Percentiles rank a stretch among this genome's conserved stretches.
phyloP scores from a whole-genome alignment of 768 basidiomycete genomes.

The Leucosporidium creatinivorum region DNA sequence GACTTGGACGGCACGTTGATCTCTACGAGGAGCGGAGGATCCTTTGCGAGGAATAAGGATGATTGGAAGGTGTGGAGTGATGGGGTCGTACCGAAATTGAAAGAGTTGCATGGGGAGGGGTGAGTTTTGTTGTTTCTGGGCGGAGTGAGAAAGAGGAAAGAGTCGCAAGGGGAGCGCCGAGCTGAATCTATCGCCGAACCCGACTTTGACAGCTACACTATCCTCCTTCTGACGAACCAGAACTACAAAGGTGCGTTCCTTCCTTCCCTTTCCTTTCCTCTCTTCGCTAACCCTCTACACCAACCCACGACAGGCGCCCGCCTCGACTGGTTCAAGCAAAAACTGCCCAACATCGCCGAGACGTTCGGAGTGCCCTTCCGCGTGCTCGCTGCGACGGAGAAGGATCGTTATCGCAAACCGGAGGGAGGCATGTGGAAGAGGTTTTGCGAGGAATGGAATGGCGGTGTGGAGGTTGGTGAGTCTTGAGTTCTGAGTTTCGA shows the following conservation, averaged over 20 bases:
- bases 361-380: slow-evolving; percentile 35
- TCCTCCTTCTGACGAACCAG: slow-evolving; percentile 43
- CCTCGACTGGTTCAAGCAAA: not conserved
- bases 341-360: slow-evolving; percentile 3
- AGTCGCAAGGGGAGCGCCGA: too few relatives aligned
- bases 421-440: slow-evolving; percentile 41
- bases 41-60: slow-evolving; percentile 36
- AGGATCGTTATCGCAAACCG: slow-evolving; percentile 42
- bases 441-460: slow-evolving; percentile 32
- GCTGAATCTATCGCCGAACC: slow-evolving; percentile 15
- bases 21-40: slow-evolving; percentile 30
- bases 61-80: slow-evolving; percentile 43
- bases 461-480: slow-evolving; percentile 36
- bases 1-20: slow-evolving; percentile 45
- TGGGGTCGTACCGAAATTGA: slow-evolving; percentile 34
- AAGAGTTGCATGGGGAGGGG: slow-evolving; percentile 35
- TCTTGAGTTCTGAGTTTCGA: too few relatives aligned
- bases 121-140: slow-evolving; percentile 16
- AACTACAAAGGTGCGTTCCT: not conserved
- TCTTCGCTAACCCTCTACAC: not conserved
- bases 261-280: not conserved
- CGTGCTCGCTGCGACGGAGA: slow-evolving; percentile 39
- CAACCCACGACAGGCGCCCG: too few relatives aligned
- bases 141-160: slow-evolving; percentile 35
- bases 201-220: slow-evolving; percentile 7